Evolutionary conservation across 2,329 filamentous ascomycete species (phyloP).

Genomic region (Colletotrichum scovillei): DNA sequence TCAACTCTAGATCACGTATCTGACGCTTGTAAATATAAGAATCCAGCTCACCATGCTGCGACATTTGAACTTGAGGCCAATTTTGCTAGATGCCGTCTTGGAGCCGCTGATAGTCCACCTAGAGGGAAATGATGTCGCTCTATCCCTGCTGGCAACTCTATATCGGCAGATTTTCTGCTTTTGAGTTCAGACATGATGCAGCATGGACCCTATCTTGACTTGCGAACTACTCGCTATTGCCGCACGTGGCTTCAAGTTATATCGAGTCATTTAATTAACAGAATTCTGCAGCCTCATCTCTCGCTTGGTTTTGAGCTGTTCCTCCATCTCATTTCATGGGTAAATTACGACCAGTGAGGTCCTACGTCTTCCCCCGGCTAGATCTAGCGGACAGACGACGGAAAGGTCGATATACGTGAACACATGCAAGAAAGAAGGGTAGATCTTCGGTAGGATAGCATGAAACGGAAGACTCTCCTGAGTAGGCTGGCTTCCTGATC

Average conservation of each 20-base stretch:
- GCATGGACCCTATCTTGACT: neutral
- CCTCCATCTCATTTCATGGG: too few species aligned
- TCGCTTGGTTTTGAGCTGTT: neutral
- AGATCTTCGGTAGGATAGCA: too few species aligned
- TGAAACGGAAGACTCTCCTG: too few species aligned
- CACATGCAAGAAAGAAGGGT: too few species aligned
- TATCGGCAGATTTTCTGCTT: neutral
- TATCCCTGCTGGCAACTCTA: neutral
- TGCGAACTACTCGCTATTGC: neutral
- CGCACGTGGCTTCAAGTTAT: neutral
- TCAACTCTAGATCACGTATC: too few species aligned
- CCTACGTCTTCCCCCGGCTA: too few species aligned
- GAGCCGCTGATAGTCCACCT: neutral
- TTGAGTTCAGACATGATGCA: neutral
- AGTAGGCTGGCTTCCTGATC: too few species aligned
- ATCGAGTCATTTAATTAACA: neutral
- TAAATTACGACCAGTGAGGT: too few species aligned
- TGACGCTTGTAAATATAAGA: too few species aligned
- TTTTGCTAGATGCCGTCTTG: neutral
- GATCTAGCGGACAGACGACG: too few species aligned
- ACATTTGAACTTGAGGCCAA: neutral
- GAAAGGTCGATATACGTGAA: too few species aligned
- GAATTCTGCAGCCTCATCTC: neutral
- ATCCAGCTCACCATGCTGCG: too few species aligned
- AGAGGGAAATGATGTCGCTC: neutral